Evolutionary conservation across 2,329 filamentous ascomycete genomes (phyloP).

Genomic region (Alternaria solani): DNA sequence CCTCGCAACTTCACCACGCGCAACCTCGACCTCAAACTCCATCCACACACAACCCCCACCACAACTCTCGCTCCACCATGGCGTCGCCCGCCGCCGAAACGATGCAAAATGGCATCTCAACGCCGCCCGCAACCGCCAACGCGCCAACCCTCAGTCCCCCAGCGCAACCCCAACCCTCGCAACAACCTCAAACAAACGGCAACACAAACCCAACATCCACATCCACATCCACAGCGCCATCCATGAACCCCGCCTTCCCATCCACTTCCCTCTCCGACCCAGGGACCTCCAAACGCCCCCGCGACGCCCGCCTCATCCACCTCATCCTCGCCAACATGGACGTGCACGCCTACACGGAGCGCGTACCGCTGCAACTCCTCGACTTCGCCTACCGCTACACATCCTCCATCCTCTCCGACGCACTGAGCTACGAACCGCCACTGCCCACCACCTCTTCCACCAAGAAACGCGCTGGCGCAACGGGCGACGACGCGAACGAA

Average conservation of each 20-base stretch:
- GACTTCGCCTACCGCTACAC: constrained; percentile 89
- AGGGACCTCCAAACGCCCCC: constrained; percentile 63
- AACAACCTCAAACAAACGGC: constrained; percentile 32
- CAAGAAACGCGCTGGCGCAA: constrained; percentile 32
- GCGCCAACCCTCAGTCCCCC: constrained; percentile 41
- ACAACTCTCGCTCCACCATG: constrained; percentile 34
- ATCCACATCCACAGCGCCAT: neutral
- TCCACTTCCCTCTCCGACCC: constrained; percentile 45
- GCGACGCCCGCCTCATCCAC: constrained; percentile 81
- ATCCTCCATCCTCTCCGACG: constrained; percentile 73
- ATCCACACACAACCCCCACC: constrained; percentile 5
- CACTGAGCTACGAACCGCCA: constrained; percentile 45
- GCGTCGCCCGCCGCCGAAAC: constrained; percentile 48
- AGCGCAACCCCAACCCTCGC: neutral
- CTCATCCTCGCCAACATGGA: constrained; percentile 80
- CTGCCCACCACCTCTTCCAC: constrained; percentile 12
- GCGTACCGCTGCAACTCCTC: constrained; percentile 81
- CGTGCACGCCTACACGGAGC: constrained; percentile 80
- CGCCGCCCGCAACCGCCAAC: constrained; percentile 46
- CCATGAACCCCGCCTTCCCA: constrained; percentile 40
- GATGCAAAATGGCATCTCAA: constrained; percentile 50
- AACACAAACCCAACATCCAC: constrained; percentile 5
- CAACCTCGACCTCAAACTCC: neutral
- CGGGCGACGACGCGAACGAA: constrained; percentile 49
- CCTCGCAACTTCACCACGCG: constrained; percentile 7